These are phyloP conservation scores for Hypseocharis bilobata DNA, from an alignment of 441 rosid species.

Conservation along the genomic window DNA sequence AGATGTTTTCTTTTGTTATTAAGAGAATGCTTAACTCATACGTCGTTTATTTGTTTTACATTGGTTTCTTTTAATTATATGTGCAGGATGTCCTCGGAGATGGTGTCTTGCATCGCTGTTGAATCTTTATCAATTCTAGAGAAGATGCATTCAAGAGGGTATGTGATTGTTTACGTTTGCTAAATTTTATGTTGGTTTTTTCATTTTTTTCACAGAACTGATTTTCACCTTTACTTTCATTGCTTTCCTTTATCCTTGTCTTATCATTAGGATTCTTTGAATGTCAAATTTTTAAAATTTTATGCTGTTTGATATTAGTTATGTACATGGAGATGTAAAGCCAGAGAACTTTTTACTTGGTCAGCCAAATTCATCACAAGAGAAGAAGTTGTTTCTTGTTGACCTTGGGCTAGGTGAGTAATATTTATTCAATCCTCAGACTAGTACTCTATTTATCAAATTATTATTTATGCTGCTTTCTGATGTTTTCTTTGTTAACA, in stretches of 20 bases:
- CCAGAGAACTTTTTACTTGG: constrained; percentile 97
- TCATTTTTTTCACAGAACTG: constrained; percentile 8
- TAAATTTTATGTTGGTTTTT: background rate
- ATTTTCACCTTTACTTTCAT: too few relatives aligned
- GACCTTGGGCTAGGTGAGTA: constrained; percentile 81
- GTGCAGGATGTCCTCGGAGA: constrained; percentile 80
- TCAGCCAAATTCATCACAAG: constrained; percentile 83
- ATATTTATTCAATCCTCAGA: constrained; percentile 12
- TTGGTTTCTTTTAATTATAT: constrained; percentile 11
- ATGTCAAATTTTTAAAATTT: constrained; percentile 18
- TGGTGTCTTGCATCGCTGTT: constrained; percentile 96
- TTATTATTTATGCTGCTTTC: background rate
- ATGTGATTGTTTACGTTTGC: constrained; percentile 16
- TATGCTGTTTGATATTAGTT: constrained; percentile 37
- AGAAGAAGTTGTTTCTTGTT: constrained; percentile 88
- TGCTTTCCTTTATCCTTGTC: background rate
- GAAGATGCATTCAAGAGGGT: constrained; percentile 96
- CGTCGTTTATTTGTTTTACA: background rate
- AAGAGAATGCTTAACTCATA: background rate
- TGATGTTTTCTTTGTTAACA: background rate
- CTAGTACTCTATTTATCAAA: background rate
- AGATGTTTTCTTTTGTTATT: background rate
- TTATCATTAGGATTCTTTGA: background rate
- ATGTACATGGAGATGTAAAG: constrained; percentile 98
- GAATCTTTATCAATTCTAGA: constrained; percentile 87